Base-by-base conservation (phyloP, 768 basidiomycete species). In the Tricholoma matsutake region DNA sequence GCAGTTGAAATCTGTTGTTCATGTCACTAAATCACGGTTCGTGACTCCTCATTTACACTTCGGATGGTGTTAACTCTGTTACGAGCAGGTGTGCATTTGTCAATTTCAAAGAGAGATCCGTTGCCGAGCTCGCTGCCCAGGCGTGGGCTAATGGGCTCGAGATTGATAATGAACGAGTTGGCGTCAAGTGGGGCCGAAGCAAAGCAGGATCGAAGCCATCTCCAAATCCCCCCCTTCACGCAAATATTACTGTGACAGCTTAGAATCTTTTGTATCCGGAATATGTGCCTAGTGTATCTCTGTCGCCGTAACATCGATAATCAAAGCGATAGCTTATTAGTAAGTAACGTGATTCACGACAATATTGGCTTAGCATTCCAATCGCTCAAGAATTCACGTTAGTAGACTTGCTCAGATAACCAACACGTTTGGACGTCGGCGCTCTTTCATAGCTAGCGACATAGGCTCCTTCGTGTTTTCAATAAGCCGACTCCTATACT, bases 71-170 rank as follows among this genome's bases (percentile, higher is more conserved):
- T 39, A 25, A 34, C 57, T 56, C 60, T 53, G 64, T n/a, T 18
- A 18, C 56, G 18, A 41, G 14, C 61, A 92, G 92, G 73, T 96
- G 95, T 75, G 97, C 96, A 1, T 99, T 99, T 73, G 83, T 97
- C 57, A 98, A 98, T 73, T 98, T 98, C 78, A 87, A 83, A 65
- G 85, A 90, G 57, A 83, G 97, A 18, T 69, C 79, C 6, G 79
- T 84, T n/a, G 96, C 97, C 14, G 97, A 99, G 75, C 78, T 79
- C 14, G 94, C 92, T 0, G 96, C 96, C 0, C 85, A 91, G 63
- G 88, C 90, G 9, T 94, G 96, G 86, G 86, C 93, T n/a, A 87
- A 88, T 63, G 95, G 96, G 1, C 78, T 98, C 9, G 96, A 96
- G 65, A 79, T 98, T 25, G 89, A 93, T 29, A 89, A 86, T 1